Percentiles rank a stretch among this genome's conserved stretches.
Evolutionary conservation across 208 protist genomes (phyloP).

Genomic region (Strigomonas culicis): DNA sequence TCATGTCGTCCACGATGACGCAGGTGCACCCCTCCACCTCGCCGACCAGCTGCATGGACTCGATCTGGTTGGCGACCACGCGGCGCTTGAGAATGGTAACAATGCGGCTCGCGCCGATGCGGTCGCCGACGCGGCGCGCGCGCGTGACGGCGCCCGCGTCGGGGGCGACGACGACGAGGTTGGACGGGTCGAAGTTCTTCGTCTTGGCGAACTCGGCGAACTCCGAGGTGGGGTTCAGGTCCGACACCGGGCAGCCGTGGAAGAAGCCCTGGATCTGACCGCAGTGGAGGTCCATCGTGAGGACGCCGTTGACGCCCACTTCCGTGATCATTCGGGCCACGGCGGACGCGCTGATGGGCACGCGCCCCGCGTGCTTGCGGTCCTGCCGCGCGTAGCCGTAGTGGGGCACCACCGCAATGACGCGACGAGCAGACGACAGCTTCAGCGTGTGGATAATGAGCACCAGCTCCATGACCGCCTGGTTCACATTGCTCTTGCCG

Average conservation of each 20-base stretch:
- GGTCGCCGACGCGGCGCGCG: constrained; percentile 80
- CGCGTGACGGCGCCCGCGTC: constrained; percentile 95
- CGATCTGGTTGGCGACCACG: constrained; percentile 90
- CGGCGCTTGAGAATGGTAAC: constrained; percentile 95
- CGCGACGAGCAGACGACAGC: constrained; percentile 83
- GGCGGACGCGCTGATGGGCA: constrained; percentile 94
- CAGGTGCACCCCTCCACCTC: constrained; percentile 92
- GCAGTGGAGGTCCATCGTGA: constrained; percentile 95
- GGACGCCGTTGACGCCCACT: constrained; percentile 88
- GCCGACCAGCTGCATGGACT: constrained; percentile 94
- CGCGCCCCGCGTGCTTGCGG: constrained; percentile 92
- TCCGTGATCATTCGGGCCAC: constrained; percentile 93
- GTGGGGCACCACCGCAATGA: constrained; percentile 95
- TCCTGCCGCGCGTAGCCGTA: constrained; percentile 97
- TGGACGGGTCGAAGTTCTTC: constrained; percentile 64
- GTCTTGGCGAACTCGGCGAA: constrained; percentile 82
- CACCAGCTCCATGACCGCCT: constrained; percentile 95
- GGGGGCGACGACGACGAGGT: constrained; percentile 93
- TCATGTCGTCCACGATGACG: constrained; percentile 98
- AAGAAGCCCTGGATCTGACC: constrained; percentile 96
- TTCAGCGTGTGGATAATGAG: constrained; percentile 93
- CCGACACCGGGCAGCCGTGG: constrained; percentile 90
- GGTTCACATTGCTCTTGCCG: constrained; percentile 78
- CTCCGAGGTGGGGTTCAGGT: constrained; percentile 86
- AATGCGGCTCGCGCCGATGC: constrained; percentile 82